These are phyloP conservation scores for Diversispora eburnea DNA, from an alignment of 192 early-diverging fungal genomes.

Conservation along the genomic window DNA sequence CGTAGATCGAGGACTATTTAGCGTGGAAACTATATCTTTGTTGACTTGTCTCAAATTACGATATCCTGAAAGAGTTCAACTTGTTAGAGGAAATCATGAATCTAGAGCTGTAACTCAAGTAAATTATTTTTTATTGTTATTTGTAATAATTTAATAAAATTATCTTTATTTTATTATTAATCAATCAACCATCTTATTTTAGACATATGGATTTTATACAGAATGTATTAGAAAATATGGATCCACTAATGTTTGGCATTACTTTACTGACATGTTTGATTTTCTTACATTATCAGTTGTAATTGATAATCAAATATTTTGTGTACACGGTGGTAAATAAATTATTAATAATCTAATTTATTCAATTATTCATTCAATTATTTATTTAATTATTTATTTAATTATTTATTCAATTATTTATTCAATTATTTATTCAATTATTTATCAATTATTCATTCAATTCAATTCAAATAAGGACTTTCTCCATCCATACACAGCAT, in stretches of 20 bases:
- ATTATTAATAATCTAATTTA: not conserved
- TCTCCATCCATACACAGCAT: slow-evolving; percentile 81
- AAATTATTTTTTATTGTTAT: not conserved
- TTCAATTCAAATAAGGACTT: slow-evolving; percentile 44
- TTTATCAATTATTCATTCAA: no score
- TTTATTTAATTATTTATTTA: no score
- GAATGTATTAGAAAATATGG: slow-evolving; percentile 91
- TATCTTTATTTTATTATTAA: not conserved
- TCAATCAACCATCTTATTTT: not conserved
- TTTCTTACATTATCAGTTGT: slow-evolving; percentile 84
- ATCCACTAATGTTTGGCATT: slow-evolving; percentile 77
- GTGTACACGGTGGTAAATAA: slow-evolving; percentile 83
- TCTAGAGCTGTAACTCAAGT: slow-evolving; percentile 88
- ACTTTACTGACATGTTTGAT: slow-evolving; percentile 94
- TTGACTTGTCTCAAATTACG: slow-evolving; percentile 84
- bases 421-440: no score
- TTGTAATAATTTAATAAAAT: slow-evolving; percentile 1
- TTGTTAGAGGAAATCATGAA: slow-evolving; percentile 95
- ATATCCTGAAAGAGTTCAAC: slow-evolving; percentile 82
- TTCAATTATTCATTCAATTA: no score
- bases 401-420: no score
- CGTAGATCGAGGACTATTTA: slow-evolving; percentile 82
- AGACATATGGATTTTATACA: slow-evolving; percentile 92
- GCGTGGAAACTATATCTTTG: slow-evolving; percentile 89
- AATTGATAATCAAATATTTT: slow-evolving; percentile 88